These are phyloP conservation scores for Podaxis sp. DNA, from an alignment of 768 basidiomycete genomes.

Conservation along the genomic window DNA sequence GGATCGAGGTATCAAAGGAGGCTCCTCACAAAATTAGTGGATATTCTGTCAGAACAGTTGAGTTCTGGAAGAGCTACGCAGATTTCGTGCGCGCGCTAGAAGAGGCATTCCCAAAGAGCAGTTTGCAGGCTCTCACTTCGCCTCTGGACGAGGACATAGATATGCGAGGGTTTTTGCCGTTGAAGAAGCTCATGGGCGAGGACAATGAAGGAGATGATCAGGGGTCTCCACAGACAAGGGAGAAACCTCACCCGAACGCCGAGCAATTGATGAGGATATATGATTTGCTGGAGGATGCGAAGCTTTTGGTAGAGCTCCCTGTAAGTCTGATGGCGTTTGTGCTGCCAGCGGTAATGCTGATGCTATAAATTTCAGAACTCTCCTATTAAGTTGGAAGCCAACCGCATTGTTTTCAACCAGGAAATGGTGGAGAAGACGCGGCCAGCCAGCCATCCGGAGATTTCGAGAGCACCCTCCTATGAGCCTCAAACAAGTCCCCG, in stretches of 20 bases:
- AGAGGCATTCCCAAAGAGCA: conserved; percentile 64
- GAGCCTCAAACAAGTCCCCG: conserved; percentile 24
- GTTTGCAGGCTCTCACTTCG: conserved; percentile 54
- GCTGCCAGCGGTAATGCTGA: neutral
- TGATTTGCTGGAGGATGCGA: conserved; percentile 78
- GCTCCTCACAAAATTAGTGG: conserved; percentile 32
- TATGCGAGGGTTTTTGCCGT: conserved; percentile 82
- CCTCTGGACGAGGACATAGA: conserved; percentile 91
- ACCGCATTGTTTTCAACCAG: conserved; percentile 34
- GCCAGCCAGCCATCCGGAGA: conserved; percentile 17
- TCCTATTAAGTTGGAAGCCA: conserved; percentile 36
- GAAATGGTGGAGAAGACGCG: conserved; percentile 28
- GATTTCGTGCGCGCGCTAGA: conserved; percentile 63
- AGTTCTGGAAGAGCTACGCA: conserved; percentile 75
- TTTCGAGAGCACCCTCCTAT: conserved; percentile 11
- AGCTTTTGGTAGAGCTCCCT: conserved; percentile 54
- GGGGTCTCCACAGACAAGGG: conserved; percentile 26
- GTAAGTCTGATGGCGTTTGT: conserved; percentile 36
- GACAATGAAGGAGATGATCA: conserved; percentile 23
- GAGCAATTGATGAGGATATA: conserved; percentile 93
- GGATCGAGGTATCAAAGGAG: conserved; percentile 30
- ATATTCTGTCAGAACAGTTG: conserved; percentile 38
- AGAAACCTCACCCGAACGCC: conserved; percentile 81
- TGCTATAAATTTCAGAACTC: conserved; percentile 33
- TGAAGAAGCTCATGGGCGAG: conserved; percentile 59